These are phyloP conservation scores for Periglandula ipomoeae DNA, from an alignment of 2,329 filamentous ascomycete species.

Conservation along the genomic window DNA sequence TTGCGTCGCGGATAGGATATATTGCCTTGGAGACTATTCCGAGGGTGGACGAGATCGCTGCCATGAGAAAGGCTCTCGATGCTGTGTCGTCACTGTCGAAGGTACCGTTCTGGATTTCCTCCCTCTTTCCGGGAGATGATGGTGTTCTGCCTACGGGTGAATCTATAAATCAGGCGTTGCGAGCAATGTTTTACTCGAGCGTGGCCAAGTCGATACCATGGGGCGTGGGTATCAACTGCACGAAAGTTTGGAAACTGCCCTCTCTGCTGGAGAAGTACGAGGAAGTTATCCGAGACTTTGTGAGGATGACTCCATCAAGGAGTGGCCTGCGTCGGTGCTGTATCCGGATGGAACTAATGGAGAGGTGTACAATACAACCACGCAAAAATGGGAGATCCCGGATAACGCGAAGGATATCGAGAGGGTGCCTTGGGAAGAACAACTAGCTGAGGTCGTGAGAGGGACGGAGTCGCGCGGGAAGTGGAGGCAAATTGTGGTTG, in stretches of 20 bases:
- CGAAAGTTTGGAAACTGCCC: slow-evolving; percentile 53
- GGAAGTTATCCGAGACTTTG: slow-evolving; percentile 30
- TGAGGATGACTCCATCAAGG: slow-evolving; percentile 22
- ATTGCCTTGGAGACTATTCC: slow-evolving; percentile 60
- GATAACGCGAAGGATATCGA: slow-evolving; percentile 14
- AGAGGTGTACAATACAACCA: slow-evolving; percentile 56
- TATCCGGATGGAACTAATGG: slow-evolving; percentile 63
- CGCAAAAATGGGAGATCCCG: slow-evolving; percentile 48
- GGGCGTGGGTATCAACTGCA: slow-evolving; percentile 62
- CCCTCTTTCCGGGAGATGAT: slow-evolving; percentile 49
- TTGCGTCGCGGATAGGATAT: slow-evolving; percentile 36
- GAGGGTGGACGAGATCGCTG: slow-evolving; percentile 50
- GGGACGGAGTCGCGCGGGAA: slow-evolving; percentile 24
- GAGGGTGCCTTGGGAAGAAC: slow-evolving; percentile 34
- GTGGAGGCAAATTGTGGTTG: slow-evolving; percentile 40
- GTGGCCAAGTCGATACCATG: slow-evolving; percentile 33
- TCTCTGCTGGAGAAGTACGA: slow-evolving; percentile 46
- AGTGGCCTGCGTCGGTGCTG: slow-evolving; percentile 47
- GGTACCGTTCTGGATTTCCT: slow-evolving; percentile 50
- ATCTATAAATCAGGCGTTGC: slow-evolving; percentile 23
- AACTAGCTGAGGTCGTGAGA: slow-evolving; percentile 32
- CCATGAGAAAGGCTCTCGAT: slow-evolving; percentile 38
- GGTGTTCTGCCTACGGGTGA: slow-evolving; percentile 48
- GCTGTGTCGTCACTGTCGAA: slow-evolving; percentile 16
- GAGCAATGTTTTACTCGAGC: slow-evolving; percentile 26